Evolutionary conservation across 345 rosid genomes (phyloP).

Genomic region (Eutrema heterophyllum): DNA sequence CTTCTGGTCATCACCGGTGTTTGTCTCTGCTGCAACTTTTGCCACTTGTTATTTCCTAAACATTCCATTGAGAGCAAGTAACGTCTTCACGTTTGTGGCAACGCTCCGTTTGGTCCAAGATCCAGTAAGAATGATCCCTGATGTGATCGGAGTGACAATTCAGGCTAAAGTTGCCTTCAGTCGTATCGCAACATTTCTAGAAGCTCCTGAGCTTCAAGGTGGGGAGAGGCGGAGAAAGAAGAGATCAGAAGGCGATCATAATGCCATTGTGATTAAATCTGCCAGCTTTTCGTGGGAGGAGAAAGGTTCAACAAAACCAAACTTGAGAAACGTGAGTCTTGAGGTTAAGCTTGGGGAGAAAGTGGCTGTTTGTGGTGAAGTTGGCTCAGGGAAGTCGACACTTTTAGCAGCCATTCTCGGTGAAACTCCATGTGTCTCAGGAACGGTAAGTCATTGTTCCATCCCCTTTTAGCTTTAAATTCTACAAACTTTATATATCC

Average conservation of each 20-base stretch:
- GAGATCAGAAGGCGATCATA: slow-evolving; percentile 15
- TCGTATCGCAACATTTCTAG: slow-evolving; percentile 70
- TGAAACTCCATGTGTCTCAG: slow-evolving; percentile 62
- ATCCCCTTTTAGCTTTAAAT: background rate
- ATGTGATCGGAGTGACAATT: slow-evolving; percentile 76
- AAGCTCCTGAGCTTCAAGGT: slow-evolving; percentile 83
- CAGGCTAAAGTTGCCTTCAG: slow-evolving; percentile 88
- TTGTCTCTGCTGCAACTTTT: slow-evolving; percentile 86
- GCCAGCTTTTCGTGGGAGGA: slow-evolving; percentile 88
- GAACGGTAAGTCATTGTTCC: slow-evolving; percentile 49
- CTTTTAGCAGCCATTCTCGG: slow-evolving; percentile 88
- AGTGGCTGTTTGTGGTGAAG: slow-evolving; percentile 93
- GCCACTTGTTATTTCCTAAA: slow-evolving; percentile 74
- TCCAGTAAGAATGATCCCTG: slow-evolving; percentile 74
- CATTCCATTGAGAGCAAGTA: slow-evolving; percentile 72
- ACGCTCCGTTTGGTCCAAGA: slow-evolving; percentile 89
- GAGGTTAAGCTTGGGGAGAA: slow-evolving; percentile 60
- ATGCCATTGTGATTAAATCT: slow-evolving; percentile 44
- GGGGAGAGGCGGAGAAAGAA: slow-evolving; percentile 38
- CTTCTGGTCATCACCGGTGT: slow-evolving; percentile 87
- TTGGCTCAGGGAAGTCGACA: slow-evolving; percentile 96
- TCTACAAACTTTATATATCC: background rate
- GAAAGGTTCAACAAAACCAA: slow-evolving; percentile 40
- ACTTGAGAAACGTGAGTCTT: slow-evolving; percentile 56
- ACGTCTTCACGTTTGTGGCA: slow-evolving; percentile 92